phyloP scores from a whole-genome alignment of 2,329 filamentous ascomycete genomes.

The Sphaceloma murrayae region DNA sequence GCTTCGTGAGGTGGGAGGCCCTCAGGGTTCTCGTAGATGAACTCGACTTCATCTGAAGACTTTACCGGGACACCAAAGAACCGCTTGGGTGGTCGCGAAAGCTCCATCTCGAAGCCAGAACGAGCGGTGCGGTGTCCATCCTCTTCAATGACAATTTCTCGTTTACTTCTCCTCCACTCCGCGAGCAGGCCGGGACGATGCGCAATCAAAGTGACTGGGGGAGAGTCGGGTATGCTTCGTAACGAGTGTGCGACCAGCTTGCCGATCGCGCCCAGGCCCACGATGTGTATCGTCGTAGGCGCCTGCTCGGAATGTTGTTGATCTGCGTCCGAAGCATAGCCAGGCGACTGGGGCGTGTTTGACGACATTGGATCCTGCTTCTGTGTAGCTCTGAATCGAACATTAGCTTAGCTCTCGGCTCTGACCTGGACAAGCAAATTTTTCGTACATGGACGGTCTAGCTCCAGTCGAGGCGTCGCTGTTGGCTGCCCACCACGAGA shows the following conservation, averaged over 20 bases:
- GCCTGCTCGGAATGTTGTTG: background rate
- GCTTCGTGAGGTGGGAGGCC: slow-evolving; percentile 25
- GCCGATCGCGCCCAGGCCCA: slow-evolving; percentile 75
- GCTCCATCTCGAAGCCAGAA: slow-evolving; percentile 39
- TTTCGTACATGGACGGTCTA: slow-evolving; percentile 21
- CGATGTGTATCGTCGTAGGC: slow-evolving; percentile 53
- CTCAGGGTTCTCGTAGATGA: slow-evolving; percentile 22
- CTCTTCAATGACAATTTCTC: slow-evolving; percentile 39
- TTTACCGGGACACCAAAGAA: slow-evolving; percentile 30
- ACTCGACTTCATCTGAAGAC: slow-evolving; percentile 14
- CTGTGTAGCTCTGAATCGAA: background rate
- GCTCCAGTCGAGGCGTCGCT: slow-evolving; percentile 13
- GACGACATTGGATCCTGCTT: slow-evolving; percentile 21
- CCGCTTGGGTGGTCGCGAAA: slow-evolving; percentile 28
- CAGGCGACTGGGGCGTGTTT: slow-evolving; percentile 23
- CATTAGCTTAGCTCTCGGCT: background rate
- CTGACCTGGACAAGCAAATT: background rate
- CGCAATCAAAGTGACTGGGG: slow-evolving; percentile 72
- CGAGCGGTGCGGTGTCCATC: slow-evolving; percentile 32
- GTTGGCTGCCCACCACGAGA: slow-evolving; percentile 17
- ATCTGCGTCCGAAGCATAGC: slow-evolving; percentile 6
- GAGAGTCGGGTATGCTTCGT: slow-evolving; percentile 49
- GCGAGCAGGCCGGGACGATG: slow-evolving; percentile 43
- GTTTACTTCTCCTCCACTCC: slow-evolving; percentile 40
- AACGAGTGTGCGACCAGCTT: slow-evolving; percentile 68